These are phyloP conservation scores for Zygosaccharomyces sapae DNA, from an alignment of 1,139 yeast species.

Conservation along the genomic window DNA sequence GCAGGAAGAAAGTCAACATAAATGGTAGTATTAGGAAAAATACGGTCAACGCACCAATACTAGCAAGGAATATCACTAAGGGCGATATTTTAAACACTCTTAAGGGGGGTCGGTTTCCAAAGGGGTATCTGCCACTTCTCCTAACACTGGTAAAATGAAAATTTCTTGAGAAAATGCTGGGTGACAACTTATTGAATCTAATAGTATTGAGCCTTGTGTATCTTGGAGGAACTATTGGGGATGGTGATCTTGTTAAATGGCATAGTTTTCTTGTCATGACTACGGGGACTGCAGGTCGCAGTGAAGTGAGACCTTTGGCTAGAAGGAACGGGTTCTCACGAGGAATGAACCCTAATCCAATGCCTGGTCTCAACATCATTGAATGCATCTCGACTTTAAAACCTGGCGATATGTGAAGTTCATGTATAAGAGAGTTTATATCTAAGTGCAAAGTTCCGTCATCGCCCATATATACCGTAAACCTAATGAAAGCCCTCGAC, in stretches of 20 bases:
- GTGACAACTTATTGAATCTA: neutral
- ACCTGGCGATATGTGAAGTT: neutral
- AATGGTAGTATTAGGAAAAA: constrained; percentile 22
- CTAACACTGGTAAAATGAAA: constrained; percentile 1
- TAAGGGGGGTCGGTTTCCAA: constrained; percentile 10
- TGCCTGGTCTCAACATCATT: constrained; percentile 1
- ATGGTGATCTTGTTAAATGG: neutral
- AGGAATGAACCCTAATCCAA: neutral
- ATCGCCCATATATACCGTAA: neutral
- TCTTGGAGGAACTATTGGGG: neutral
- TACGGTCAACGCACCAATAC: constrained; percentile 14
- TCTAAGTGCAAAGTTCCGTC: neutral
- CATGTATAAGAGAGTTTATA: neutral
- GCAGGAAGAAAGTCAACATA: constrained; percentile 23
- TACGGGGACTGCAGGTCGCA: neutral
- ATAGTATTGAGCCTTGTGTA: neutral
- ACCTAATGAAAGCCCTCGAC: neutral
- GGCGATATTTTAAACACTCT: constrained; percentile 11
- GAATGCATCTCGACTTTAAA: neutral
- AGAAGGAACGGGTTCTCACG: neutral
- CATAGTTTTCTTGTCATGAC: neutral
- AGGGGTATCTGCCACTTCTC: constrained; percentile 3
- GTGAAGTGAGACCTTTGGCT: neutral
- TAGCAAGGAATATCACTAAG: constrained; percentile 7
- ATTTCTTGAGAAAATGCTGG: neutral